A percentile compares a stretch with the other conserved stretches of the same genome.
These are phyloP conservation scores for Exophiala bonariae DNA, from an alignment of 2,329 filamentous ascomycete genomes.

Conservation along the genomic window DNA sequence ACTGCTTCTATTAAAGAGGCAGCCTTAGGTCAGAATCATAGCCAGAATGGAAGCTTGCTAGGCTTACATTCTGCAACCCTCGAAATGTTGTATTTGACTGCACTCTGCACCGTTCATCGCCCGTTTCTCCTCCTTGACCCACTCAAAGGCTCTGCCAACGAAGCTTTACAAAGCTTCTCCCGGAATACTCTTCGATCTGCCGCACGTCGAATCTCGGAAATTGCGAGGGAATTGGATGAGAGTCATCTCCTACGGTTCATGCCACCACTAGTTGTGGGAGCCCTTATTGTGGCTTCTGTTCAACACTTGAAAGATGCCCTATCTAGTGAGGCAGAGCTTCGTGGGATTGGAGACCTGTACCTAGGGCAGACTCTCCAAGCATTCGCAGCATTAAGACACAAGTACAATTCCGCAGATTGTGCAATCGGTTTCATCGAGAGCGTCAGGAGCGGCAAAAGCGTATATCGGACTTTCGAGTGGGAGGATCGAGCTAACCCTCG, in stretches of 20 bases:
- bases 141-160: constrained; percentile 3
- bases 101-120: constrained; percentile 7
- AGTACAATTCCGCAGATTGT: constrained; percentile 8
- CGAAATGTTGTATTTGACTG: constrained; percentile 10
- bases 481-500: constrained; percentile 6
- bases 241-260: constrained; percentile 1
- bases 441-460: constrained; percentile 4
- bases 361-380: constrained; percentile 8
- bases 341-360: constrained; percentile 3
- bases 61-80: constrained; percentile 8
- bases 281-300: constrained; percentile 5
- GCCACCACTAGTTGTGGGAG: constrained; percentile 5
- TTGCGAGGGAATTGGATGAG: constrained; percentile 5
- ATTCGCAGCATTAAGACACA: constrained; percentile 1
- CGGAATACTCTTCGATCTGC: constrained; percentile 3
- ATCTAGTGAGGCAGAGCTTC: background rate
- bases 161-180: constrained; percentile 8
- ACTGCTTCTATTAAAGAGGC: constrained; percentile 5
- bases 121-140: constrained; percentile 2
- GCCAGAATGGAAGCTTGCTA: constrained; percentile 5
- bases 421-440: constrained; percentile 9
- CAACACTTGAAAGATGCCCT: constrained; percentile 13
- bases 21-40: constrained; percentile 6
- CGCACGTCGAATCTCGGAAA: constrained; percentile 9
- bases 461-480: constrained; percentile 7